A percentile compares a stretch with the other conserved stretches of the same genome.
Evolutionary conservation across 495 filamentous ascomycete genomes (phyloP).

Genomic region (Chaetomidium leptoderma): DNA sequence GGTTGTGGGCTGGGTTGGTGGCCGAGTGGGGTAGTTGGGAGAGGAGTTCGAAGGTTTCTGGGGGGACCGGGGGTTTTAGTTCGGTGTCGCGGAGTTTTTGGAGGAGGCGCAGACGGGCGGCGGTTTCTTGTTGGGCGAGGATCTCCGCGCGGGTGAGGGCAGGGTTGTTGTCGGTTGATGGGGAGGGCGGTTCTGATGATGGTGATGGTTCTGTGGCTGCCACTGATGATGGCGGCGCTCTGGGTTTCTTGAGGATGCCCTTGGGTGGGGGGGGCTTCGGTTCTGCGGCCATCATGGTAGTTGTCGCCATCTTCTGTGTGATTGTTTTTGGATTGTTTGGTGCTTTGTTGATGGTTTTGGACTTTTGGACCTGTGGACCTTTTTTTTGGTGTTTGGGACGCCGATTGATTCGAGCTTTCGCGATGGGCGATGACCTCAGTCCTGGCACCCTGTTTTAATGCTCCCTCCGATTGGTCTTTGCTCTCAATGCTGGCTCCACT

Average conservation of each 20-base stretch:
- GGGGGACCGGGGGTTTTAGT: slow-evolving; percentile 52
- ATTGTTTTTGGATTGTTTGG: background rate
- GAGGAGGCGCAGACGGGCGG: slow-evolving; percentile 52
- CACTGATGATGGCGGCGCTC: background rate
- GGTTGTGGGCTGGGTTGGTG: slow-evolving; percentile 51
- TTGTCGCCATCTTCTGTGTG: background rate
- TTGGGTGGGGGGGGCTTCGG: slow-evolving; percentile 5
- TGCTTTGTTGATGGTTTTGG: background rate
- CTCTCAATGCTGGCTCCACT: background rate
- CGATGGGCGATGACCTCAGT: slow-evolving; percentile 4
- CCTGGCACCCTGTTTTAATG: background rate
- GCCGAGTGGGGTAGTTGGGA: slow-evolving; percentile 64
- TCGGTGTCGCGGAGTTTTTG: slow-evolving; percentile 62
- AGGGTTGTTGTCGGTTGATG: slow-evolving; percentile 11
- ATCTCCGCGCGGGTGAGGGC: slow-evolving; percentile 8
- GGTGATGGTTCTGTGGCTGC: background rate
- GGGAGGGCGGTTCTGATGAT: background rate
- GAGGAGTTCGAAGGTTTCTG: slow-evolving; percentile 60
- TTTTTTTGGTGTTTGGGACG: too few relatives aligned
- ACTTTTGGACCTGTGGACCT: background rate
- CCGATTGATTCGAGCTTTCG: too few relatives aligned
- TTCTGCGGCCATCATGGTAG: background rate
- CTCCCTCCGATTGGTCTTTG: background rate
- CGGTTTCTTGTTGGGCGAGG: slow-evolving; percentile 41
- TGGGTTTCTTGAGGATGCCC: slow-evolving; percentile 19